Evolutionary conservation across 1,139 yeast species (phyloP), one percentile per base, ranked within the genome.

Genomic region (Debaryomyces nepalensis): DNA sequence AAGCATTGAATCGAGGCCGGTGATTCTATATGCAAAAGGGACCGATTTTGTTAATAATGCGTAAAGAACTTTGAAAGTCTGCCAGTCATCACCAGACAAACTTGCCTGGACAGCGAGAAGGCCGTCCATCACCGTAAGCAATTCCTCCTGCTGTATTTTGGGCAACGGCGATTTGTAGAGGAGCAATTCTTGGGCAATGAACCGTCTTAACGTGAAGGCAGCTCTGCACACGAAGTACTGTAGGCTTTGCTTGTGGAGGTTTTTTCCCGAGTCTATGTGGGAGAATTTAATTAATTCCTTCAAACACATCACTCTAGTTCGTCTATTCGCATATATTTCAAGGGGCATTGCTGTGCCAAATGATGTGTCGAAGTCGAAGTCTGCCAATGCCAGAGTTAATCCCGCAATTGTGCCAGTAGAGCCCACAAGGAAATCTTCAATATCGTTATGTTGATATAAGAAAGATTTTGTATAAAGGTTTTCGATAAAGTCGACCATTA

Each of bases 401-500:
- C 20, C 36, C 9, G 18, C 9, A 19, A 26, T 26, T 3, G 32
- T 6, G 3, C 15, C 35, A 2, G 33, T 24, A 9, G 39, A 22
- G 3, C 27, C 18, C 6, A 32, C 26, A 5, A 31, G 14, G n/a
- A 26, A 16, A 18, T 30, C 26, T 48, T 70, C 75, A 4, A 59
- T 47, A 5, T 62, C 66, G 43, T 64, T 68, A 31, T 53, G 49
- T 36, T 61, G 61, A 49, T 70, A 73, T 16, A 72, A 53, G 44
- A 59, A 72, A 4, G 77, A 73, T 42, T 67, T 66, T 3, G 45
- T 40, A 46, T 64, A 64, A 8, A 66, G 37, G 19, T 52, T 51
- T n/a, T 69, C 57, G 3, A 84, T 59, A 36, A 81, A 73, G 9
- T 64, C 66, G 15, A 68, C 66, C 21, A 82, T 50, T 37, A 72